Conservation (phyloP, 257 asterid genomes). For the Solanum sparsipilum region DNA sequence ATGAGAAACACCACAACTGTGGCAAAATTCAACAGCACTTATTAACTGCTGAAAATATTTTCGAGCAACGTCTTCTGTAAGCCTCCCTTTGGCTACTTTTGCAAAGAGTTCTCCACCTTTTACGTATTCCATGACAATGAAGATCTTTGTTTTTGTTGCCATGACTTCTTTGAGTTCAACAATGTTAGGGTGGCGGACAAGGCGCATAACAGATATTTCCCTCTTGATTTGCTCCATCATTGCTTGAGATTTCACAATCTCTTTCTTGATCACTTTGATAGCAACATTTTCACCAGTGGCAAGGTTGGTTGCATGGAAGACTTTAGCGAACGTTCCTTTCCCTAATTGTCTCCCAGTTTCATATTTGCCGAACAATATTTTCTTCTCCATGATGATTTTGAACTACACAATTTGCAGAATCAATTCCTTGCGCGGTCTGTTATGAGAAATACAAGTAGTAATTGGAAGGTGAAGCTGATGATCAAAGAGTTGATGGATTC, state of each 20-base stretch:
- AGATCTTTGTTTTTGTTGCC: conserved; percentile 34
- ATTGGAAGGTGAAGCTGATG: background rate
- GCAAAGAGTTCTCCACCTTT: conserved; percentile 25
- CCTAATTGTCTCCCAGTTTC: conserved; percentile 29
- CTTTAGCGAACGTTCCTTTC: conserved; percentile 32
- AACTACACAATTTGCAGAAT: background rate
- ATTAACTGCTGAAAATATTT: conserved; percentile 34
- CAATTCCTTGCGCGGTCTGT: background rate
- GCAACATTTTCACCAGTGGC: conserved; percentile 20
- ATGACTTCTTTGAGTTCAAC: conserved; percentile 34
- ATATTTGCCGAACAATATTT: conserved; percentile 26
- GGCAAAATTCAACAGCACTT: conserved; percentile 29
- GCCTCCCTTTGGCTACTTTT: conserved; percentile 16
- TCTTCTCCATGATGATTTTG: conserved; percentile 11
- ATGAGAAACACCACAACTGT: conserved; percentile 31
- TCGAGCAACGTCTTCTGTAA: conserved; percentile 22
- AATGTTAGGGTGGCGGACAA: conserved; percentile 37
- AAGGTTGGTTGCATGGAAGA: conserved; percentile 18
- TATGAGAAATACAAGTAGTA: background rate
- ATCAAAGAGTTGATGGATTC: background rate
- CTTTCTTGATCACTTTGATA: conserved; percentile 32
- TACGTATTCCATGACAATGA: conserved; percentile 31
- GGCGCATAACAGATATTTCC: conserved; percentile 38
- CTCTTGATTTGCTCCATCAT: conserved; percentile 37
- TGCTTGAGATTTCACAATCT: conserved; percentile 8